Conservation (phyloP, 139 green algal genomes). For the Picochlorum sp. region DNA sequence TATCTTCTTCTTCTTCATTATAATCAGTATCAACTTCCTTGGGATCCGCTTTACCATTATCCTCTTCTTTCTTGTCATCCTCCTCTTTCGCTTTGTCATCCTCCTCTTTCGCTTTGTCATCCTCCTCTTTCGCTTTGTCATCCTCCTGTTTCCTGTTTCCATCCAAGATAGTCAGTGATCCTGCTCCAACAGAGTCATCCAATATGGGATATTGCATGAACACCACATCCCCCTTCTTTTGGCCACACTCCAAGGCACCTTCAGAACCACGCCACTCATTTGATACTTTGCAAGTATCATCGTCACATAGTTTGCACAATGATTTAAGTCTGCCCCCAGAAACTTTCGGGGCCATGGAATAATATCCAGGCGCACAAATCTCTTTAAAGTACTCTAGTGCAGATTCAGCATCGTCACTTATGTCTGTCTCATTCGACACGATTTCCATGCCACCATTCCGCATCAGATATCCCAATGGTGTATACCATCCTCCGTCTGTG, state of each 20-base stretch:
- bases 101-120: background rate
- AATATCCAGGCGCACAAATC: constrained; percentile 4
- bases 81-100: background rate
- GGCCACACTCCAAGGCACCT: background rate
- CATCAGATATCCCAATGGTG: background rate
- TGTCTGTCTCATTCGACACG: background rate
- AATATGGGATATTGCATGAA: constrained; percentile 1
- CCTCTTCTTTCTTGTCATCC: background rate
- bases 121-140: background rate
- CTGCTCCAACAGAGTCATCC: background rate
- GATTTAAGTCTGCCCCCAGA: background rate
- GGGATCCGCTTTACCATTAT: background rate
- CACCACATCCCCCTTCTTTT: background rate
- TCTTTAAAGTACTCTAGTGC: background rate
- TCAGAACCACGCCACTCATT: background rate
- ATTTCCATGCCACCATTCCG: background rate
- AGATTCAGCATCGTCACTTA: background rate
- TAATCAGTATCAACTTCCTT: background rate
- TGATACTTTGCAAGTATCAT: background rate
- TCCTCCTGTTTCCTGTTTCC: background rate
- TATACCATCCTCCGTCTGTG: constrained; percentile 1
- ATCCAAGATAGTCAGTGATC: background rate
- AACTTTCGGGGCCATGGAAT: background rate
- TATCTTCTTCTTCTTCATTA: background rate
- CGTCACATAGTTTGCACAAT: background rate